Evolutionary conservation across 352 stramenopile species (phyloP).

Genomic region (Pythium sukuiense): DNA sequence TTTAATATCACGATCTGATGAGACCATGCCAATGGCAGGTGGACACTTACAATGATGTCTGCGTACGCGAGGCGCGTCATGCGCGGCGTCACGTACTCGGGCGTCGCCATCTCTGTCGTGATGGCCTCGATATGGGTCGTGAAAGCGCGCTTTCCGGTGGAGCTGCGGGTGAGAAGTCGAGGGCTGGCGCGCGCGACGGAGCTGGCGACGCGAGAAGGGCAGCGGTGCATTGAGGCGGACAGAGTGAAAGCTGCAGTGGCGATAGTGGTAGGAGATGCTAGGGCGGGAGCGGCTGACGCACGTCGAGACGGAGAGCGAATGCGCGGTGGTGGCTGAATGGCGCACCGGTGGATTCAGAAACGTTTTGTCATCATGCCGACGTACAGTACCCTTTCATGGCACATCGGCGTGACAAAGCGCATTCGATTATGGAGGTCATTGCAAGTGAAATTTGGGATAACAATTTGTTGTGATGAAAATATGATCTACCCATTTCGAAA

Average conservation of each 20-base stretch:
- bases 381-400: slow-evolving; percentile 18
- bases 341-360: slow-evolving; percentile 9
- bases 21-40: not conserved
- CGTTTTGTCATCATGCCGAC: slow-evolving; percentile 15
- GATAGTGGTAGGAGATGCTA: not conserved
- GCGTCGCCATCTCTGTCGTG: slow-evolving; percentile 12
- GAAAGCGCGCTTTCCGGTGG: slow-evolving; percentile 16
- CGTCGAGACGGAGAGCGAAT: slow-evolving; percentile 3
- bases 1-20: not conserved
- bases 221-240: slow-evolving; percentile 17
- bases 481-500: too few relatives aligned
- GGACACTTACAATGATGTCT: slow-evolving; percentile 36
- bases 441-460: not conserved
- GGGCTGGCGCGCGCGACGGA: slow-evolving; percentile 17
- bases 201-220: slow-evolving; percentile 15
- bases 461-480: too few relatives aligned
- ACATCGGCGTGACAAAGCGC: not conserved
- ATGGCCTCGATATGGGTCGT: slow-evolving; percentile 21
- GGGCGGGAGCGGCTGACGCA: not conserved
- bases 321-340: slow-evolving; percentile 14
- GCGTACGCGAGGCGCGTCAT: slow-evolving; percentile 46
- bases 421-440: slow-evolving; percentile 10
- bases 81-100: slow-evolving; percentile 22
- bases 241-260: not conserved
- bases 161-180: not conserved